Evolutionary conservation across 208 protist genomes (phyloP).

Genomic region (Phytomonas francai): DNA sequence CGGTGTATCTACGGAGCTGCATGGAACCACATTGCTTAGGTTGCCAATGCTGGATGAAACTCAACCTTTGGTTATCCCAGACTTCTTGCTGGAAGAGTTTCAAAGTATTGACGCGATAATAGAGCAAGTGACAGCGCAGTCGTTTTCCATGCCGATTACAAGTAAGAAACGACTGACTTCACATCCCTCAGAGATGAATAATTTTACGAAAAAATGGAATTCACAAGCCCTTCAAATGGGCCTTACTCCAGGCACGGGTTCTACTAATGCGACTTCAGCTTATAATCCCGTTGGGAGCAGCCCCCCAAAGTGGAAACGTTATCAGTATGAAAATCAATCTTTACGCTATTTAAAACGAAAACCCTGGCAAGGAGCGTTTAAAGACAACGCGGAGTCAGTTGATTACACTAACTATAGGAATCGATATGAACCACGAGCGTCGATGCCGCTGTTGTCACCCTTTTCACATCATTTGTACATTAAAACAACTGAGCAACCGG

Average conservation of each 20-base stretch:
- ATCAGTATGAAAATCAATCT: not conserved
- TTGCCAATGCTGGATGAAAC: slow-evolving; percentile 18
- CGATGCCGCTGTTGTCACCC: not conserved
- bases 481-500: not conserved
- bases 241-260: not conserved
- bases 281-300: not conserved
- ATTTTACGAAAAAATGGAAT: not conserved
- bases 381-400: not conserved
- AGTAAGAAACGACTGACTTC: not conserved
- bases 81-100: slow-evolving; percentile 74
- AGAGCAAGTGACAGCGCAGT: slow-evolving; percentile 69
- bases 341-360: not conserved
- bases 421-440: not conserved
- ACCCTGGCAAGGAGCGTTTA: not conserved
- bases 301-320: not conserved
- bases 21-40: slow-evolving; percentile 17
- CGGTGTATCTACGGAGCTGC: not conserved
- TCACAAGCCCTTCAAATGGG: not conserved
- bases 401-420: not conserved
- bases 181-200: not conserved
- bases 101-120: slow-evolving; percentile 39
- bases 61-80: slow-evolving; percentile 34
- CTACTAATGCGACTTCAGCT: not conserved
- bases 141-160: slow-evolving; percentile 20
- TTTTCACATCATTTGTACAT: not conserved